Base-by-base conservation (phyloP, 768 basidiomycete genomes). In the Mycena epipterygia region DNA sequence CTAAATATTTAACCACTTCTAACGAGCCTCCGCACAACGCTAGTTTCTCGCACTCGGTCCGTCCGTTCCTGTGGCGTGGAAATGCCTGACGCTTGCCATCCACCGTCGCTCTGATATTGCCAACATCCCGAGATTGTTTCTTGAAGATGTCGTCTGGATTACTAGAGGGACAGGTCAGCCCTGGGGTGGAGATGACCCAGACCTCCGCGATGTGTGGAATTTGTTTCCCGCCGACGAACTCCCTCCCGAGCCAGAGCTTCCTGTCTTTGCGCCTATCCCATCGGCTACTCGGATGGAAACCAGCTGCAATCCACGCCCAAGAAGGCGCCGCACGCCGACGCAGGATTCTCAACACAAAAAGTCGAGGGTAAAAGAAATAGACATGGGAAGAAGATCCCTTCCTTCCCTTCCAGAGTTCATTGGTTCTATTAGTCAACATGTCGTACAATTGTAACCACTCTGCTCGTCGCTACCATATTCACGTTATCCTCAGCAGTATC, bases 31-130 rank as follows among this genome's bases (percentile, higher is more conserved):
- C 61, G 12, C 32, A 5, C 27, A n/a, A n/a, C 23, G 32, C n/a
- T 53, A 66, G 64, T 46, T 66, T 23, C 64, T 66, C 5, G 64
- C 64, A 21, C 30, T 66, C 4, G 37, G 14, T 23, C 64, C 64
- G 1, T 44, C 64, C 33, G 23, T 58, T 49, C 56, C 46, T 17
- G 56, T 58, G 3, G 55, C 41, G n/a, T 58, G 30, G 64, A 16
- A 66, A 58, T 66, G 64, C 21, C 2, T 49, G 12, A 12, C 33
- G 0, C 42, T 58, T 13, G 64, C 64, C 21, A 29, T 66, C 30
- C 25, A 27, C 8, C 44, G 25, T 35, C 44, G 64, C 46, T 57
- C 64, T 17, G 25, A 41, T 5, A 58, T 66, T 41, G 1, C 1
- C 11, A 48, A n/a, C 2, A 23, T 66, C 5, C 64, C 64, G 5